Evolutionary conservation across 2,329 filamentous ascomycete genomes (phyloP), one percentile per base, ranked within the genome.

Genomic region (Verticillium albo-atrum): DNA sequence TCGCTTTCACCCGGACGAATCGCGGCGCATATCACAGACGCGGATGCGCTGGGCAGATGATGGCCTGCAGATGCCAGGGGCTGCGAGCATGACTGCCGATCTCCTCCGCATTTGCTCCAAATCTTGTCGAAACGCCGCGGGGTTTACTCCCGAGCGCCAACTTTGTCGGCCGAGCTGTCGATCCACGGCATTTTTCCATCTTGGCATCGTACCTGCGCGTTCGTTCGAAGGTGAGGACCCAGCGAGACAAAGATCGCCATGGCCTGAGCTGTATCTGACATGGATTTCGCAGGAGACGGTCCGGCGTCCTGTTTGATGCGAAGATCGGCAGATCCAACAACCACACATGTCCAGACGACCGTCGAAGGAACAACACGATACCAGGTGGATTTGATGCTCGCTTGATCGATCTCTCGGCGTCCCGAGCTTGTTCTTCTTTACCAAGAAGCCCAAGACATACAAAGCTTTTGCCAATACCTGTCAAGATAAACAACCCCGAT

Each of bases 391-490:
- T 37, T 15, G 14, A 37, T 37, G 15, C 1, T 23, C 4, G 28
- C 14, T 10, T 6, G 14, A 20, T 6, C 28, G 28, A 23, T 28
- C 15, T 25, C 52, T 54, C 15, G 52, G 52, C 52, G 30, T 27
- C n/a, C 4, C 17, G 28, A 34, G 7, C 20, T 28, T 10, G 7
- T 28, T 28, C 17, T 3, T n/a, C 15, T 20, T 54, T 17, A 30
- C 52, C 52, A 54, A 32, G 28, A 54, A n/a, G 14, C 27, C 47
- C 52, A 25, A 54, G 52, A 34, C 15, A n/a, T 12, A 14, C 23
- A 27, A 56, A 56, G 54, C 54, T 56, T 50, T 56, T 56, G 54
- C 54, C 54, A 56, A 47, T 42, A 20, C 27, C 32, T 54, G 53
- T 23, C 53, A 30, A 34, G 17, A 4, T 15, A 6, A 15, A 5